A percentile compares a stretch with the other conserved stretches of the same genome.
Conservation (phyloP, 148 eudicot species). For the Cornus florida region DNA sequence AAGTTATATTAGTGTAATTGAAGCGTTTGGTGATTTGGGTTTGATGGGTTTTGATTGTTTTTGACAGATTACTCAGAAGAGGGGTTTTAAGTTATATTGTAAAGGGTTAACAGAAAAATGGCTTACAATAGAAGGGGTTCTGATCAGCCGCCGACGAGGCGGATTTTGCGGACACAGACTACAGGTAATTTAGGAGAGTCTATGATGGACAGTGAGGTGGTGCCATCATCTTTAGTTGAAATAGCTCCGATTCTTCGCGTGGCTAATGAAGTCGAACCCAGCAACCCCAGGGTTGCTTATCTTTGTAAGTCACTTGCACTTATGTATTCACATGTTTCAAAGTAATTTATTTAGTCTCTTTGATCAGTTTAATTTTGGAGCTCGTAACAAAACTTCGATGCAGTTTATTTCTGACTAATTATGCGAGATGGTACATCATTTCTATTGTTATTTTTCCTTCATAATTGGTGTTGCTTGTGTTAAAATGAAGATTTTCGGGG, state of each 20-base stretch:
- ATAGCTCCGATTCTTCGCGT: constrained; percentile 77
- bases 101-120: constrained; percentile 26
- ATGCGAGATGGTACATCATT: background rate
- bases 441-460: background rate
- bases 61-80: constrained; percentile 15
- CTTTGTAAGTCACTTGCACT: constrained; percentile 42
- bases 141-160: constrained; percentile 41
- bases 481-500: background rate
- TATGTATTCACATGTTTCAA: background rate
- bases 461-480: background rate
- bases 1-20: background rate
- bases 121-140: constrained; percentile 48
- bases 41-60: constrained; percentile 2
- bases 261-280: constrained; percentile 65
- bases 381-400: no score
- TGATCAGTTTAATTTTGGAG: background rate
- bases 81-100: constrained; percentile 10
- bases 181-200: constrained; percentile 59
- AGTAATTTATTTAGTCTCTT: background rate
- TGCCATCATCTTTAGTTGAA: constrained; percentile 64
- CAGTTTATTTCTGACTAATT: background rate
- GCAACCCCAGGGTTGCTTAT: constrained; percentile 63
- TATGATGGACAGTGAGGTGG: constrained; percentile 71
- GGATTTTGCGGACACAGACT: constrained; percentile 56
- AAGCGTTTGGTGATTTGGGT: background rate